Percentiles rank a stretch among this genome's conserved stretches.
Conservation (phyloP, 495 filamentous ascomycete species). For the Lichenothelia convexa region DNA sequence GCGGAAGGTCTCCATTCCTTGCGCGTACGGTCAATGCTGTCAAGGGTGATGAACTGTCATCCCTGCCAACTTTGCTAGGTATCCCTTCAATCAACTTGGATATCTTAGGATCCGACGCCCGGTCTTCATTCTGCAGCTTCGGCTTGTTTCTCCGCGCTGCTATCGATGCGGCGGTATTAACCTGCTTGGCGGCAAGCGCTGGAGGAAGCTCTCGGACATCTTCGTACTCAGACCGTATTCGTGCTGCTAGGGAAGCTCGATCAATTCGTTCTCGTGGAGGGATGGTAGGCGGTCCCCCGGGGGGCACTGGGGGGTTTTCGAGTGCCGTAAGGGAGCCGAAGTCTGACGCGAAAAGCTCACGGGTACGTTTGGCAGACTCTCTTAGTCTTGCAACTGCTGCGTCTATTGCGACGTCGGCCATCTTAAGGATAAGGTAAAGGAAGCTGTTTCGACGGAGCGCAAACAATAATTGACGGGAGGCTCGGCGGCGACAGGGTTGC, state of each 20-base stretch:
- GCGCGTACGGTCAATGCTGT: conserved; percentile 40
- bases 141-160: conserved; percentile 41
- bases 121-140: conserved; percentile 24
- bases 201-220: conserved; percentile 69
- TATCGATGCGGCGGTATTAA: conserved; percentile 38
- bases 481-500: too few species aligned
- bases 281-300: conserved; percentile 28
- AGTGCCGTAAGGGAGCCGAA: conserved; percentile 18
- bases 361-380: conserved; percentile 48
- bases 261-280: conserved; percentile 30
- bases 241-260: conserved; percentile 34
- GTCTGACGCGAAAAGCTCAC: conserved; percentile 30
- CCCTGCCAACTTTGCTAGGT: conserved; percentile 23
- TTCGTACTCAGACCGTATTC: conserved; percentile 63
- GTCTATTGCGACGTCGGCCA: conserved; percentile 6
- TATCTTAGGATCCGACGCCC: conserved; percentile 36
- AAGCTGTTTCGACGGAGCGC: not conserved
- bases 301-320: conserved; percentile 18
- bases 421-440: not conserved
- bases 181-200: conserved; percentile 68
- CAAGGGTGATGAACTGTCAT: conserved; percentile 25
- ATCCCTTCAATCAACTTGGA: conserved; percentile 57
- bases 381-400: too few species aligned
- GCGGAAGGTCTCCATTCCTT: conserved; percentile 16
- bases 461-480: too few species aligned